Evolutionary conservation across 768 basidiomycete species (phyloP).

Genomic region (Auriscalpium orientale): DNA sequence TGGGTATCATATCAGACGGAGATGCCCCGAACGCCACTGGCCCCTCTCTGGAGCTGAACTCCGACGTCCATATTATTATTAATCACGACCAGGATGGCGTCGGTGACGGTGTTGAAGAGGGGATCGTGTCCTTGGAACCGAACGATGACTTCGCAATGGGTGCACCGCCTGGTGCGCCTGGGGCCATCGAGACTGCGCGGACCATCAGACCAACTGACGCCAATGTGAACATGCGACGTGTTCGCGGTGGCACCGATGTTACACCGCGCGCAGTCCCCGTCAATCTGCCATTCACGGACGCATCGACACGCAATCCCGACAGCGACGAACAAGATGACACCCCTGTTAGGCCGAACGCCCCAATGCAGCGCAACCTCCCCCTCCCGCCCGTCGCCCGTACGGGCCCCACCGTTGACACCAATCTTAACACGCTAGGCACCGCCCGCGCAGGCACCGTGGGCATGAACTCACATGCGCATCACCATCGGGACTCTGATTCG

Average conservation of each 20-base stretch:
- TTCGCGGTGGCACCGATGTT: slow-evolving; percentile 30
- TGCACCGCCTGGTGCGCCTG: slow-evolving; percentile 86
- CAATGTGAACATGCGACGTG: slow-evolving; percentile 14
- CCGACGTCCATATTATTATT: slow-evolving; percentile 46
- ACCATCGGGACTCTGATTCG: slow-evolving; percentile 31
- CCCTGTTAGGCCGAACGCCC: slow-evolving; percentile 13
- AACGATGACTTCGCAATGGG: slow-evolving; percentile 89
- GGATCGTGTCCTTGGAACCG: slow-evolving; percentile 67
- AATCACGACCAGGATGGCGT: slow-evolving; percentile 37
- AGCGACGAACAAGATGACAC: slow-evolving; percentile 15
- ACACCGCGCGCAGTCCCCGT: slow-evolving; percentile 59
- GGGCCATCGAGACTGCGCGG: slow-evolving; percentile 45
- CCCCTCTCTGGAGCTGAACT: slow-evolving; percentile 32
- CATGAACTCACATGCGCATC: slow-evolving; percentile 22
- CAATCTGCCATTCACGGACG: slow-evolving; percentile 35
- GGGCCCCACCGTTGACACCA: slow-evolving; percentile 7
- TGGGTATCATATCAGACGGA: slow-evolving; percentile 40
- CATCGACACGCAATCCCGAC: slow-evolving; percentile 5
- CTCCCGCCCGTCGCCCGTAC: slow-evolving; percentile 6
- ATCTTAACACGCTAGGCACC: slow-evolving; percentile 3
- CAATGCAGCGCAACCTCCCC: slow-evolving; percentile 8
- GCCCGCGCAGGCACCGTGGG: slow-evolving; percentile 13
- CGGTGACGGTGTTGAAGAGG: slow-evolving; percentile 60
- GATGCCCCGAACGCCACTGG: slow-evolving; percentile 21
- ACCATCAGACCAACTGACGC: slow-evolving; percentile 16